Base-by-base conservation (phyloP, 2,329 filamentous ascomycete species). In the Fusarium sororula region DNA sequence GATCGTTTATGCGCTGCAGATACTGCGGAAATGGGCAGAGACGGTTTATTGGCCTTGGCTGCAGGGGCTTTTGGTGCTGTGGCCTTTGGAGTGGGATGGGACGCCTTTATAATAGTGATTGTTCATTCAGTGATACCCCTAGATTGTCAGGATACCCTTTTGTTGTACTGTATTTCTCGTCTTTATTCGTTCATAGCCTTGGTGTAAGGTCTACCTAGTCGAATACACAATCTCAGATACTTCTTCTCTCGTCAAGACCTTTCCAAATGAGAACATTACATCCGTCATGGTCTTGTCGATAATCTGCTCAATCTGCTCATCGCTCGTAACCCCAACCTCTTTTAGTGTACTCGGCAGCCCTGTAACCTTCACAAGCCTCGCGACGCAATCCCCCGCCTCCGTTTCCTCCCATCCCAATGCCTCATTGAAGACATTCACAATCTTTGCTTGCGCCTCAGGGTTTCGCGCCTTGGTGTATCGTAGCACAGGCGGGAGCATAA, bases 221-320 rank as follows among this genome's bases (percentile, higher is more conserved):
- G 67, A 70, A 13, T 70, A 66, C 0, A 70, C 53, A 35, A 70
- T 66, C 37, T 58, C 41, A 3, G 66, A 70, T 7, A 70, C 37
- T 9, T 70, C 41, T 8, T 70, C 41, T 5, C 59, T 70, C 0
- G 59, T 55, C 9, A 70, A 7, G 1, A 66, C 26, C 15, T 59
- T 42, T 1, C 66, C 59, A n/a, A 58, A 70, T 12, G 67, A 70
- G 30, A 70, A 70, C 66, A 70, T 70, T 1, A 59, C 59, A 18
- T 70, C 66, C 13, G 67, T 70, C 67, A 70, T 70, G 8, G 67
- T 70, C 53, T 66, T 70, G 24, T 50, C 59, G 8, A 70, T 48
- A 13, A 70, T 59, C 30, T 70, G 59, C 22, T 70, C 66, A 48
- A 70, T 59, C 41, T 45, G 53, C 14, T 66, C 59, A 22, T 70